Percentiles rank a stretch among this genome's conserved stretches.
Conservation (phyloP, 2,329 filamentous ascomycete genomes). For the Cladophialophora exuberans region DNA sequence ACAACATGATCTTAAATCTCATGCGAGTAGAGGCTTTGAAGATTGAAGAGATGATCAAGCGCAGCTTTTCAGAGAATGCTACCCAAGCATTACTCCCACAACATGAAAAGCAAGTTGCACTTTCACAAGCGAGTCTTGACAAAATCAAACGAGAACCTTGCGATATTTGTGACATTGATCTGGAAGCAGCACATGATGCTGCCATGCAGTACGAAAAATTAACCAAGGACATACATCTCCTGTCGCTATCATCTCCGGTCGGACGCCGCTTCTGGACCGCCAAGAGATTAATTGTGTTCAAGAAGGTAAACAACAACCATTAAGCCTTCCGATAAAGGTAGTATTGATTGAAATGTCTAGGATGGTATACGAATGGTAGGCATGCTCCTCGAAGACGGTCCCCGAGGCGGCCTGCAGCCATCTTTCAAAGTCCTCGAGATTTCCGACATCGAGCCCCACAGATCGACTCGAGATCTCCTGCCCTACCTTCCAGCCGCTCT, state of each 20-base stretch:
- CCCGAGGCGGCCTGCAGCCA: slow-evolving; percentile 64
- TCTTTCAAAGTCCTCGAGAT: slow-evolving; percentile 80
- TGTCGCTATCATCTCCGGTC: slow-evolving; percentile 76
- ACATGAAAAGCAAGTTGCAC: slow-evolving; percentile 90
- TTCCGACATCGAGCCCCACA: slow-evolving; percentile 66
- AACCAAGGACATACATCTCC: slow-evolving; percentile 79
- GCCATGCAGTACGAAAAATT: slow-evolving; percentile 77
- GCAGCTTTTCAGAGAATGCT: slow-evolving; percentile 97
- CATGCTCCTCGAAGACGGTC: slow-evolving; percentile 76
- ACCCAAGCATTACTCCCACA: slow-evolving; percentile 92
- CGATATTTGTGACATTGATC: slow-evolving; percentile 74
- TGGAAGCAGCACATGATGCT: slow-evolving; percentile 80
- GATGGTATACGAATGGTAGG: slow-evolving; percentile 82
- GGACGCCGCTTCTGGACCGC: slow-evolving; percentile 77
- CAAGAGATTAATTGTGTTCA: slow-evolving; percentile 80
- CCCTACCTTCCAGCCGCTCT: slow-evolving; percentile 78
- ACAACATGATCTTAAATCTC: slow-evolving; percentile 99
- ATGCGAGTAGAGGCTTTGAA: slow-evolving; percentile 94
- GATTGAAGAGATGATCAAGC: slow-evolving; percentile 99
- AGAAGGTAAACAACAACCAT: slow-evolving; percentile 54
- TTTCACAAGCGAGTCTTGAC: slow-evolving; percentile 87
- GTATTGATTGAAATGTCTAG: slow-evolving; percentile 45
- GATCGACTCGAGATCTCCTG: slow-evolving; percentile 81
- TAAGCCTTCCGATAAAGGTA: no score
- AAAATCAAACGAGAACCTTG: slow-evolving; percentile 89